These are phyloP conservation scores for Adansonia rubrostipa DNA, from an alignment of 441 rosid genomes.

Conservation along the genomic window DNA sequence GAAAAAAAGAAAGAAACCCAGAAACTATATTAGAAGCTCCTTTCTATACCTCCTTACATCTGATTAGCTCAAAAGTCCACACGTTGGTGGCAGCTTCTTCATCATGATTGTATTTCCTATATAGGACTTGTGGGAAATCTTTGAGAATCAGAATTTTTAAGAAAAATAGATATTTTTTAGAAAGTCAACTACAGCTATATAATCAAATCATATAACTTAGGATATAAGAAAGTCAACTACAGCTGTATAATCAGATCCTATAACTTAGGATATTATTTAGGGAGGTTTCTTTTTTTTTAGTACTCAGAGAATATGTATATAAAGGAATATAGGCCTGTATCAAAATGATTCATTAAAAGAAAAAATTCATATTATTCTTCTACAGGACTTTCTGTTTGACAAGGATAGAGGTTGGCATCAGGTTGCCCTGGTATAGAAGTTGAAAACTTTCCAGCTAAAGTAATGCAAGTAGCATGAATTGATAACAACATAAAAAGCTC, in stretches of 20 bases:
- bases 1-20: slow-evolving; percentile 21
- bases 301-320: too few species aligned
- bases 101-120: slow-evolving; percentile 39
- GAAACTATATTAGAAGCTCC: slow-evolving; percentile 35
- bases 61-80: slow-evolving; percentile 49
- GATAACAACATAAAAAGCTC: slow-evolving; percentile 6
- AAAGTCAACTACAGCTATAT: too few species aligned
- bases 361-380: too few species aligned
- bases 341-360: too few species aligned
- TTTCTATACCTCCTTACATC: slow-evolving; percentile 47
- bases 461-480: slow-evolving; percentile 23
- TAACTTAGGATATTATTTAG: too few species aligned
- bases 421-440: slow-evolving; percentile 35
- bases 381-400: background rate
- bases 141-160: too few species aligned
- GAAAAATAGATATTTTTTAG: too few species aligned
- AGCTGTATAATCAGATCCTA: too few species aligned
- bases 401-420: slow-evolving; percentile 44
- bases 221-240: too few species aligned
- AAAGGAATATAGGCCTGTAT: too few species aligned
- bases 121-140: background rate
- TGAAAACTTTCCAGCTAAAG: slow-evolving; percentile 29
- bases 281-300: too few species aligned
- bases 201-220: too few species aligned
- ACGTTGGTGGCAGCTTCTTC: slow-evolving; percentile 49